phyloP scores from a whole-genome alignment of 306 rosid species.

The Begonia peltatifolia region DNA sequence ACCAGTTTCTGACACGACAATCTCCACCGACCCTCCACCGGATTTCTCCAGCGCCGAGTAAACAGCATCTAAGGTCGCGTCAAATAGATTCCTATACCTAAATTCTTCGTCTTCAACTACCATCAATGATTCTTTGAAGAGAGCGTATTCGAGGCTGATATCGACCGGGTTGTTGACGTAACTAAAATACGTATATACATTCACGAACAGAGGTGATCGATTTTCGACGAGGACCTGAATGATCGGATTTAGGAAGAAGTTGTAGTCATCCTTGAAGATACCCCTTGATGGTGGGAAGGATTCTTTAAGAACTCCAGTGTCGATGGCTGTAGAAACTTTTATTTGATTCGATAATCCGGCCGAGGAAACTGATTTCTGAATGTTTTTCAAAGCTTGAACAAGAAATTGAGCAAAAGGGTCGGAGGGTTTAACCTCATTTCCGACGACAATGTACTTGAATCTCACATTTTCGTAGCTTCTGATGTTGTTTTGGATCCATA shows the following conservation, averaged over 20 bases:
- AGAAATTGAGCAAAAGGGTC: conserved; percentile 3
- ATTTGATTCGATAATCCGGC: conserved; percentile 5
- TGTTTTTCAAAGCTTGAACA: conserved; percentile 14
- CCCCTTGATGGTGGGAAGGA: conserved; percentile 17
- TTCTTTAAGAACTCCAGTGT: not conserved
- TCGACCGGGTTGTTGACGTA: conserved; percentile 5
- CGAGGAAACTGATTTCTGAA: conserved; percentile 3
- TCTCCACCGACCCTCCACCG: conserved; percentile 13
- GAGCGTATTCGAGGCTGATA: conserved; percentile 7
- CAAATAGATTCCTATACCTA: conserved; percentile 5
- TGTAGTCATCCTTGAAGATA: conserved; percentile 2
- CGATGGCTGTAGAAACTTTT: conserved; percentile 19
- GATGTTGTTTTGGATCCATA: conserved; percentile 16
- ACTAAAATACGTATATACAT: conserved; percentile 11
- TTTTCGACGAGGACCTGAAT: conserved; percentile 2
- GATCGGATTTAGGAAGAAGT: conserved; percentile 3
- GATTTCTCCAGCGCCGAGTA: conserved; percentile 20
- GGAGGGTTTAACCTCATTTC: conserved; percentile 14
- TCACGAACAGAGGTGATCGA: conserved; percentile 2
- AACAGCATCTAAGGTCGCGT: conserved; percentile 20
- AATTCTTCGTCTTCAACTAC: not conserved
- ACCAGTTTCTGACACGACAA: conserved; percentile 30
- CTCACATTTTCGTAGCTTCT: conserved; percentile 4
- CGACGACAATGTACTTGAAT: conserved; percentile 16
- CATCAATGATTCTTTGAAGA: conserved; percentile 2